Percentiles rank a stretch among this genome's conserved stretches.
Conservation (phyloP, 192 early-diverging fungal species). For the Neocallimastix lanati region DNA sequence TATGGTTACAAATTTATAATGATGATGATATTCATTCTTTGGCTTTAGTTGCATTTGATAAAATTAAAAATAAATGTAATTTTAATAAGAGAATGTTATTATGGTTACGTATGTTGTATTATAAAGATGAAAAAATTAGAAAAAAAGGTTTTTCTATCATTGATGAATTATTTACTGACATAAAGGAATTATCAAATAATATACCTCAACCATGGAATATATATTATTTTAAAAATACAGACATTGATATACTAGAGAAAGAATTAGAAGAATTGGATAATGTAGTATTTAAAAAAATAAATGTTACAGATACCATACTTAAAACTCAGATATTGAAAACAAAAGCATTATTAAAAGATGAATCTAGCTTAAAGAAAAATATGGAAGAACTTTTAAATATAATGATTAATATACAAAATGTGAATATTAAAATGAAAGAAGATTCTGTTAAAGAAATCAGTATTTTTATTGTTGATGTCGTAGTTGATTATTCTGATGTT, state of each 20-base stretch:
- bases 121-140: neutral
- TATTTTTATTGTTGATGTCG: neutral
- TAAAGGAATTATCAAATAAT: neutral
- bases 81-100: neutral
- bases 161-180: neutral
- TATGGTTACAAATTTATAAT: neutral
- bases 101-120: neutral
- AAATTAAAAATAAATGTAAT: neutral
- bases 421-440: neutral
- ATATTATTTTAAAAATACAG: neutral
- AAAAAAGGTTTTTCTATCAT: neutral
- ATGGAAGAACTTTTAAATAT: neutral
- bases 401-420: neutral
- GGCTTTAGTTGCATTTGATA: neutral
- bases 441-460: neutral
- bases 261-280: neutral
- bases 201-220: neutral
- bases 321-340: neutral
- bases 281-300: neutral
- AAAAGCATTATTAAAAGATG: neutral
- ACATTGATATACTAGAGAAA: neutral
- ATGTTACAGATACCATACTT: neutral
- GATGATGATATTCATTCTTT: neutral
- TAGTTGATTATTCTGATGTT: neutral
- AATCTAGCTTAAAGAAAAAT: neutral